Conservation (phyloP, 2,329 filamentous ascomycete genomes). For the Alternaria viburni region DNA sequence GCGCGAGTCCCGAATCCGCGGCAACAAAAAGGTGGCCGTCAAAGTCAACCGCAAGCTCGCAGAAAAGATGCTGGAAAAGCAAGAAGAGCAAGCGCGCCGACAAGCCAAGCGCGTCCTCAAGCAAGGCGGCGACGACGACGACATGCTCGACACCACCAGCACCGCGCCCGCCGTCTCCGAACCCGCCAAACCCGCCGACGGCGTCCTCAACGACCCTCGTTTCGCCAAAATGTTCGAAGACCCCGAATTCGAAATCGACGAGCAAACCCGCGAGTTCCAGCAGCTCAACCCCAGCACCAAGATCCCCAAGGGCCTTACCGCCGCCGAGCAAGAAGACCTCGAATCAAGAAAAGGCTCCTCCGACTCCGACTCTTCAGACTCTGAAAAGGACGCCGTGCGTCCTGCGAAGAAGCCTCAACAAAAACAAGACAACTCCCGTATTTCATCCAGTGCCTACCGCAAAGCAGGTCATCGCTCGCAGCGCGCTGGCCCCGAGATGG, state of each 20-base stretch:
- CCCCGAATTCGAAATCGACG: slow-evolving; percentile 90
- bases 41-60: slow-evolving; percentile 86
- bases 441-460: slow-evolving; percentile 70
- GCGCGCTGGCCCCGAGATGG: slow-evolving; percentile 55
- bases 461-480: slow-evolving; percentile 59
- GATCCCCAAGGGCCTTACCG: slow-evolving; percentile 60
- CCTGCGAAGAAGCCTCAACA: slow-evolving; percentile 35
- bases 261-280: slow-evolving; percentile 84
- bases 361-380: slow-evolving; percentile 30
- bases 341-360: slow-evolving; percentile 49
- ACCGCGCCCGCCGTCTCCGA: slow-evolving; percentile 42
- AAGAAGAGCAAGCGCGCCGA: slow-evolving; percentile 67
- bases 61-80: slow-evolving; percentile 69
- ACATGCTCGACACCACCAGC: slow-evolving; percentile 40
- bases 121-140: slow-evolving; percentile 66
- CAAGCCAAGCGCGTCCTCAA: slow-evolving; percentile 59
- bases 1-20: slow-evolving; percentile 90
- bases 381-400: slow-evolving; percentile 3
- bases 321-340: slow-evolving; percentile 66
- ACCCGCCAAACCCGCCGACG: slow-evolving; percentile 56
- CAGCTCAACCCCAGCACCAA: slow-evolving; percentile 87
- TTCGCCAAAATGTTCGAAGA: slow-evolving; percentile 91
- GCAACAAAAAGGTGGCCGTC: slow-evolving; percentile 85
- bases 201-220: slow-evolving; percentile 79
- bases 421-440: slow-evolving; percentile 51